A percentile compares a stretch with the other conserved stretches of the same genome.
phyloP scores from a whole-genome alignment of 1,284 basidiomycete genomes.

The Moniliella sp. region DNA sequence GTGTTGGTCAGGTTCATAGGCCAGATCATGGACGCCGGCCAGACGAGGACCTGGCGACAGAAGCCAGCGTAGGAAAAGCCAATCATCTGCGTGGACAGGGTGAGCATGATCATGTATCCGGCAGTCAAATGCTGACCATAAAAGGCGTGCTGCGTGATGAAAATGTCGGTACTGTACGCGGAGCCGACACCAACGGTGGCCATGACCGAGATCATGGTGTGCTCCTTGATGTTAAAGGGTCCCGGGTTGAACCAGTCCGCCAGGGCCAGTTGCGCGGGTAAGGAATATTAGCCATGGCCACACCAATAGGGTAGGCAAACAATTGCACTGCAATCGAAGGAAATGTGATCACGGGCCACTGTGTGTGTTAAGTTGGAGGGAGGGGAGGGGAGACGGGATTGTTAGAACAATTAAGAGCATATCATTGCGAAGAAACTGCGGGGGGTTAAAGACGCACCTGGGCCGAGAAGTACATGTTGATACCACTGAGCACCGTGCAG shows the following conservation, averaged over 20 bases:
- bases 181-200: conserved; percentile 59
- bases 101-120: conserved; percentile 51
- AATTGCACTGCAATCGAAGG: conserved; percentile 24
- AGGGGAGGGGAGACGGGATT: conserved; percentile 7
- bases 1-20: conserved; percentile 75
- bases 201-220: conserved; percentile 79
- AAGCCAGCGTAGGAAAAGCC: conserved; percentile 80
- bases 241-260: conserved; percentile 95
- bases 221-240: conserved; percentile 97
- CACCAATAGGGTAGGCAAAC: conserved; percentile 24
- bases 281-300: conserved; percentile 36
- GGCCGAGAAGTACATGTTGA: conserved; percentile 19
- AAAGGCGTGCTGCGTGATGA: conserved; percentile 50
- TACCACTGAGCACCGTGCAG: conserved; percentile 11
- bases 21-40: conserved; percentile 95
- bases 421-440: conserved; percentile 14
- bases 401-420: conserved; percentile 14
- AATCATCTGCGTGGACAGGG: conserved; percentile 67
- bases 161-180: conserved; percentile 53
- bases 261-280: no score
- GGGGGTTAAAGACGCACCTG: conserved; percentile 17
- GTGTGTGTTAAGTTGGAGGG: no score
- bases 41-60: conserved; percentile 60
- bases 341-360: conserved; percentile 16
- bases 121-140: conserved; percentile 34